A percentile compares a stretch with the other conserved stretches of the same genome.
Evolutionary conservation across 768 basidiomycete genomes (phyloP).

Genomic region (Suillus cothurnatus): DNA sequence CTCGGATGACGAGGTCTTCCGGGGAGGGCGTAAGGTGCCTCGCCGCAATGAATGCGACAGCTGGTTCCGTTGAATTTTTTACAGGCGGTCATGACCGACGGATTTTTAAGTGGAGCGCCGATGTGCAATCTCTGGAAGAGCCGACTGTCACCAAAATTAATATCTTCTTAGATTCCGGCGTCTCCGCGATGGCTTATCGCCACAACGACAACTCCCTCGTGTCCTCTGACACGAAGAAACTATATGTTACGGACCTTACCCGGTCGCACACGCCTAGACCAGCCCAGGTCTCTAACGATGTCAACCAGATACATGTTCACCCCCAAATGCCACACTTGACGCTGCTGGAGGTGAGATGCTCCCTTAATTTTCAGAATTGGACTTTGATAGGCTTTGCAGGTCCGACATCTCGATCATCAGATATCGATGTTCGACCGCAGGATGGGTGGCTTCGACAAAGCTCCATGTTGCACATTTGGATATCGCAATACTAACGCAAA

Average conservation of each 20-base stretch:
- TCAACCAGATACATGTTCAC: slow-evolving; percentile 50
- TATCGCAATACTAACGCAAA: slow-evolving; percentile 31
- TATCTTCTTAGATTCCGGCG: slow-evolving; percentile 30
- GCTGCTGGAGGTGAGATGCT: slow-evolving; percentile 47
- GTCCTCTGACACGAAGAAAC: slow-evolving; percentile 35
- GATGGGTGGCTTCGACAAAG: slow-evolving; percentile 38
- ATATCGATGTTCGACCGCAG: slow-evolving; percentile 51
- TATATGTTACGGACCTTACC: slow-evolving; percentile 42
- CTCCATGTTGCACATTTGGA: slow-evolving; percentile 49
- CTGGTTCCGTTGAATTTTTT: slow-evolving; percentile 42
- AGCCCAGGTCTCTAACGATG: slow-evolving; percentile 38
- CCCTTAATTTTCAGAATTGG: slow-evolving; percentile 15
- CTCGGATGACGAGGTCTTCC: slow-evolving; percentile 24
- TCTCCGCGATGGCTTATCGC: slow-evolving; percentile 43
- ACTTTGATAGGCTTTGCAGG: slow-evolving; percentile 32
- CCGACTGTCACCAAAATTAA: slow-evolving; percentile 29
- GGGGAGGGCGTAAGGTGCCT: slow-evolving; percentile 45
- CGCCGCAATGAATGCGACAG: slow-evolving; percentile 36
- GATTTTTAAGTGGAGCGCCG: slow-evolving; percentile 42
- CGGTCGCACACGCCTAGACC: slow-evolving; percentile 32
- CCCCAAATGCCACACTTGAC: slow-evolving; percentile 45
- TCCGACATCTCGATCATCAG: slow-evolving; percentile 52
- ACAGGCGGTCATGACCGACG: slow-evolving; percentile 51
- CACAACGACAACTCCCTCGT: slow-evolving; percentile 37
- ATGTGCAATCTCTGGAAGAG: slow-evolving; percentile 20